Conservation (phyloP, 164 flowering plant species). For the Stephania japonica region DNA sequence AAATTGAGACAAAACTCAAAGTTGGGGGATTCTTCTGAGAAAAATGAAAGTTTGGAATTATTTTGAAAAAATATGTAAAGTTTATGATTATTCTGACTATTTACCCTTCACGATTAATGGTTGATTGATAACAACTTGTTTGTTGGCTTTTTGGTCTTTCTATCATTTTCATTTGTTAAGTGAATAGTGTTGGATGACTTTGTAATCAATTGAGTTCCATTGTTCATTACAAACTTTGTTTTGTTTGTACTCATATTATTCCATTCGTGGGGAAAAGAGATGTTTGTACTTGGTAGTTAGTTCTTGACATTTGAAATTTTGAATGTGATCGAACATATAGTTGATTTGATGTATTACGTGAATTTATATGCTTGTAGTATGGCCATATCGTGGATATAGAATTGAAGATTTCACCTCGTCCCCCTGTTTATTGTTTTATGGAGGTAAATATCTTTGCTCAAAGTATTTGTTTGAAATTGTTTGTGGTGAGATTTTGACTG, state of each 20-base stretch:
- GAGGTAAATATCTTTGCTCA: conserved; percentile 47
- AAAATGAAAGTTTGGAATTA: no score
- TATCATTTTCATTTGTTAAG: not conserved
- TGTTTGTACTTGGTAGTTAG: not conserved
- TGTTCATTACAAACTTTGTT: not conserved
- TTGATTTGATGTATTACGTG: not conserved
- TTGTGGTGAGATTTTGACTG: no score
- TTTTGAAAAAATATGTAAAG: no score
- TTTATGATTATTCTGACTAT: no score
- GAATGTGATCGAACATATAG: not conserved
- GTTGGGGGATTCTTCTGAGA: no score
- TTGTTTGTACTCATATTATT: not conserved
- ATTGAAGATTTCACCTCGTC: conserved; percentile 92
- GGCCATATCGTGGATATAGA: conserved; percentile 89
- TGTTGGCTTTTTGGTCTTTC: not conserved
- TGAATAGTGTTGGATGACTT: not conserved
- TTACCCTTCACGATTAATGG: not conserved
- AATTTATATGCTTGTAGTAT: conserved; percentile 46
- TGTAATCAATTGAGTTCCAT: not conserved
- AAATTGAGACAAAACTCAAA: no score
- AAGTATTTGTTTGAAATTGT: not conserved
- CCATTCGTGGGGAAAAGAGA: not conserved
- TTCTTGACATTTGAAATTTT: not conserved
- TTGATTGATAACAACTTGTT: no score
- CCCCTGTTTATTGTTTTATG: conserved; percentile 90